These are phyloP conservation scores for Monosporozyma siamensis DNA, from an alignment of 805 yeast genomes.

Conservation along the genomic window DNA sequence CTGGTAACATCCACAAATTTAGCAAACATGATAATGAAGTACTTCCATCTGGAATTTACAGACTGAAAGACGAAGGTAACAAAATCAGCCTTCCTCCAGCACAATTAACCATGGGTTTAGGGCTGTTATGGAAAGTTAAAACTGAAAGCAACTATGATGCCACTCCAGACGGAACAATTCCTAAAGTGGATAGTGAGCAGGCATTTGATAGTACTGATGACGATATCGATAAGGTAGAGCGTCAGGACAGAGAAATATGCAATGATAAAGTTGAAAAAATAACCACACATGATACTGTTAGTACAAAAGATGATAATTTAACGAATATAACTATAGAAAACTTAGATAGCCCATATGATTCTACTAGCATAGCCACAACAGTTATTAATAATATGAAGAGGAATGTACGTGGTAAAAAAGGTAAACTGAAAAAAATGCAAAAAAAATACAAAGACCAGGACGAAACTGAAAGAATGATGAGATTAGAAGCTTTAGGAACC, in stretches of 20 bases:
- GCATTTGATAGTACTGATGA: too few species aligned
- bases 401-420: conserved; percentile 73
- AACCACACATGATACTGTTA: too few species aligned
- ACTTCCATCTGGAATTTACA: conserved; percentile 54
- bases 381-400: conserved; percentile 28
- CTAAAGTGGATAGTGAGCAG: too few species aligned
- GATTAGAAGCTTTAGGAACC: conserved; percentile 81
- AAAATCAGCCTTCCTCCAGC: conserved; percentile 63
- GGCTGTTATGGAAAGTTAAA: conserved; percentile 63
- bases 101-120: conserved; percentile 87
- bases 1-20: conserved; percentile 57
- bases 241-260: too few species aligned
- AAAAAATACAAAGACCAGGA: conserved; percentile 85
- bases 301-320: too few species aligned
- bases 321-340: too few species aligned
- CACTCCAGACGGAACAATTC: conserved; percentile 1
- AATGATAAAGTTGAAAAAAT: too few species aligned
- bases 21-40: conserved; percentile 44
- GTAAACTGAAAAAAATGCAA: conserved; percentile 72
- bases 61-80: conserved; percentile 40
- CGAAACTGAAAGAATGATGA: conserved; percentile 66
- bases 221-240: too few species aligned
- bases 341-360: conserved; percentile 2
- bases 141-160: conserved; percentile 21
- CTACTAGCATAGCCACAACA: conserved; percentile 5